These are phyloP conservation scores for Spinacia oleracea DNA, from an alignment of 179 eudicot genomes.

Conservation along the genomic window DNA sequence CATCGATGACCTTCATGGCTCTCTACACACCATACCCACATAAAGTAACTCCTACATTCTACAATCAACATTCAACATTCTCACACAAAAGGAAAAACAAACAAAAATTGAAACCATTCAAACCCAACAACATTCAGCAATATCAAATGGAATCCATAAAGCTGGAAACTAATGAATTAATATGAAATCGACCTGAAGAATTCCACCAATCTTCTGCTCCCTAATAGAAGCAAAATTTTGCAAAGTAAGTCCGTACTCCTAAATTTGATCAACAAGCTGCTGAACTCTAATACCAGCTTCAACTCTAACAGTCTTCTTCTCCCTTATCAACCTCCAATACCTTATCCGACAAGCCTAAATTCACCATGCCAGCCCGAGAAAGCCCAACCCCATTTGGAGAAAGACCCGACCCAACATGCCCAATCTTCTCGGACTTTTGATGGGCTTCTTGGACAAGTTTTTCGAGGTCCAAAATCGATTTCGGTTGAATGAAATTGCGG, in stretches of 20 bases:
- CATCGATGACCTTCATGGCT: background rate
- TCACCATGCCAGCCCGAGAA: constrained; percentile 84
- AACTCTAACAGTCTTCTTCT: constrained; percentile 70
- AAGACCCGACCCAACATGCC: constrained; percentile 85
- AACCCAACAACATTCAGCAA: background rate
- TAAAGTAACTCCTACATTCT: too few relatives aligned
- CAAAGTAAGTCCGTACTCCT: constrained; percentile 72
- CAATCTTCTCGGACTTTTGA: constrained; percentile 53
- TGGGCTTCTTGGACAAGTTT: constrained; percentile 45
- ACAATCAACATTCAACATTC: too few relatives aligned
- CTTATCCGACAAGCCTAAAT: constrained; percentile 77
- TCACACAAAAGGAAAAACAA: background rate
- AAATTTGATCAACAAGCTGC: constrained; percentile 80
- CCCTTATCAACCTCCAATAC: constrained; percentile 81
- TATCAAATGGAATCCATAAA: background rate
- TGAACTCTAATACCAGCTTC: constrained; percentile 86
- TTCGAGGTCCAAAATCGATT: constrained; percentile 49
- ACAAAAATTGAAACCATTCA: background rate
- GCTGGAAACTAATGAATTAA: background rate
- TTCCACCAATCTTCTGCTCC: constrained; percentile 95
- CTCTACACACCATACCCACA: too few relatives aligned
- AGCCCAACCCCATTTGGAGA: constrained; percentile 90
- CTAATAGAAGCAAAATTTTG: constrained; percentile 93
- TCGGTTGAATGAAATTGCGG: constrained; percentile 68
- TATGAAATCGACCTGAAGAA: constrained; percentile 66